These are phyloP conservation scores for Alternaria brassicae DNA, from an alignment of 2,329 filamentous ascomycete species.

Conservation along the genomic window DNA sequence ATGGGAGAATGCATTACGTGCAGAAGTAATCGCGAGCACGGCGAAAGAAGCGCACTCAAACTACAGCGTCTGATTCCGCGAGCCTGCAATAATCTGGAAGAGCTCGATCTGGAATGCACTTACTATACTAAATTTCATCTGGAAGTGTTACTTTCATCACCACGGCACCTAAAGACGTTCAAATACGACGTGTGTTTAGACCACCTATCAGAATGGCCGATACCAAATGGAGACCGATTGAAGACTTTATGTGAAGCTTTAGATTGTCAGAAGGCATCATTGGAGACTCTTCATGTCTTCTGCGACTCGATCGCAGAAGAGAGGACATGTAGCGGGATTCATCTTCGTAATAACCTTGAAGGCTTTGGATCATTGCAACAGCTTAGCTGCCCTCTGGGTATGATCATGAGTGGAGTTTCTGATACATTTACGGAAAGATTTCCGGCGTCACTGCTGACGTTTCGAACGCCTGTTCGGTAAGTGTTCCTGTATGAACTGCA, in stretches of 20 bases:
- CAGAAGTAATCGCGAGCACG: neutral
- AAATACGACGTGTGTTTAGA: slow-evolving; percentile 16
- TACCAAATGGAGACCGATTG: neutral
- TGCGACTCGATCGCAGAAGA: slow-evolving; percentile 8
- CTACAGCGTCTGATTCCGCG: slow-evolving; percentile 26
- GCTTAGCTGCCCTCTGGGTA: slow-evolving; percentile 22
- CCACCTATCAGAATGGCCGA: slow-evolving; percentile 6
- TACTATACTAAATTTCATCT: slow-evolving; percentile 21
- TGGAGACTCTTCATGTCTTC: slow-evolving; percentile 20
- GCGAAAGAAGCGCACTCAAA: slow-evolving; percentile 2
- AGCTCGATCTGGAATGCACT: slow-evolving; percentile 22
- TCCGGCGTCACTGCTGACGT: slow-evolving; percentile 20
- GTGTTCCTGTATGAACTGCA: no score
- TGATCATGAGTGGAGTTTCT: slow-evolving; percentile 7
- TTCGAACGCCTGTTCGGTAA: slow-evolving; percentile 16
- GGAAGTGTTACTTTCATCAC: slow-evolving; percentile 23
- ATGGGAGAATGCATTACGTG: neutral
- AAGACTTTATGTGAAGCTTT: slow-evolving; percentile 15
- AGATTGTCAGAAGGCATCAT: slow-evolving; percentile 14
- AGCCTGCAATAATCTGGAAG: slow-evolving; percentile 24
- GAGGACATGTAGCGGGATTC: neutral
- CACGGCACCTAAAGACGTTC: slow-evolving; percentile 24
- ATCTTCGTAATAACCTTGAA: slow-evolving; percentile 16
- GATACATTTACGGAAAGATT: slow-evolving; percentile 20
- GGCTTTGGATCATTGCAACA: slow-evolving; percentile 19